Evolutionary conservation across 257 asterid genomes (phyloP).

Genomic region (Solanum lignicaule): DNA sequence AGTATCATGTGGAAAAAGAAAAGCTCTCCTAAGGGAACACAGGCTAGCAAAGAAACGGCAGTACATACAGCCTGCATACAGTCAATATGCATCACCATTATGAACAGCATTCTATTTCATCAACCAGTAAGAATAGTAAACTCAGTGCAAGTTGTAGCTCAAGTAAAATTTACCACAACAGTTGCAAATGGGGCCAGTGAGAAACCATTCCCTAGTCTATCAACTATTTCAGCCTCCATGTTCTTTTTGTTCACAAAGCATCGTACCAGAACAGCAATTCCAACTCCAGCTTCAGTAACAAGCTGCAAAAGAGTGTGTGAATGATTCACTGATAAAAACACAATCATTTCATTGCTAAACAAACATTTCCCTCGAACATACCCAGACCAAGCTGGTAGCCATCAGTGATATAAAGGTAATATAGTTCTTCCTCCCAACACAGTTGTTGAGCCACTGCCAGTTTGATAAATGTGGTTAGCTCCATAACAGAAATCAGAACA

Average conservation of each 20-base stretch:
- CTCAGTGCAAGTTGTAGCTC: neutral
- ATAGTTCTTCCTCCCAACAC: slow-evolving; percentile 92
- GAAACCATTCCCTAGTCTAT: slow-evolving; percentile 92
- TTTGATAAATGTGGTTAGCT: slow-evolving; percentile 18
- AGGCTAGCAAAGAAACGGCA: slow-evolving; percentile 79
- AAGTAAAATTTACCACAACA: slow-evolving; percentile 69
- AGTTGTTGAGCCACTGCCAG: slow-evolving; percentile 93
- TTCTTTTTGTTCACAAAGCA: slow-evolving; percentile 59
- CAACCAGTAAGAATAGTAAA: neutral
- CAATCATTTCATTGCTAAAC: neutral
- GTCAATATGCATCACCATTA: neutral
- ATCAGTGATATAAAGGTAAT: slow-evolving; percentile 69
- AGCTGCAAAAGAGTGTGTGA: slow-evolving; percentile 46
- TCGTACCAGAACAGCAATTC: slow-evolving; percentile 78
- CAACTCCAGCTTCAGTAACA: slow-evolving; percentile 76
- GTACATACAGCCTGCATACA: slow-evolving; percentile 79
- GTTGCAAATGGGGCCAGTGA: slow-evolving; percentile 93
- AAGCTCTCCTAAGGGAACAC: slow-evolving; percentile 93
- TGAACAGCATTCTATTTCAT: neutral
- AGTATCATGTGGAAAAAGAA: slow-evolving; percentile 97
- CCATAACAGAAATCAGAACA: neutral
- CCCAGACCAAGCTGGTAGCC: slow-evolving; percentile 91
- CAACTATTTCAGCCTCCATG: slow-evolving; percentile 84
- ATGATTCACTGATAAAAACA: neutral
- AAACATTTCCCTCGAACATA: slow-evolving; percentile 25